Evolutionary conservation across 108 stramenopile genomes (phyloP).

Genomic region (Asterionellopsis glacialis): DNA sequence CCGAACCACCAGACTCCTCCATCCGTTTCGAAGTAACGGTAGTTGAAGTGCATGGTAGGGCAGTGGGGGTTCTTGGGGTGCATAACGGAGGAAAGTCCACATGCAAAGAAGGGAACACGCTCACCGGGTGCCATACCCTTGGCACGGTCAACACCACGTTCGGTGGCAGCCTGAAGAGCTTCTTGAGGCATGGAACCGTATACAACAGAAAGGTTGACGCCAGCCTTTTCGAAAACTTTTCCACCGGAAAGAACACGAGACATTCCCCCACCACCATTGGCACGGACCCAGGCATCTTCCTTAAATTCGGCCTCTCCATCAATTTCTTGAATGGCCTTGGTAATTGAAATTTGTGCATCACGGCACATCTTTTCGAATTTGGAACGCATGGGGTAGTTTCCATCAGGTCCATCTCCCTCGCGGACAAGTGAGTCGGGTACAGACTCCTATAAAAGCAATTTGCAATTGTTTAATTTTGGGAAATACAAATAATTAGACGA

Average conservation of each 20-base stretch:
- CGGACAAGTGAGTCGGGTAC: slow-evolving; percentile 66
- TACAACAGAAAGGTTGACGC: slow-evolving; percentile 92
- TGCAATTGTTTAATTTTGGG: no score
- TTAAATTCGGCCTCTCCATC: slow-evolving; percentile 85
- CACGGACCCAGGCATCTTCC: slow-evolving; percentile 88
- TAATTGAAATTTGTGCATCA: slow-evolving; percentile 86
- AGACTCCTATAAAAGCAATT: slow-evolving; percentile 14
- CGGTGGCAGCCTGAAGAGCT: slow-evolving; percentile 90
- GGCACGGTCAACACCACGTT: slow-evolving; percentile 89
- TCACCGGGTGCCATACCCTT: slow-evolving; percentile 84
- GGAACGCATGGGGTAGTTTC: slow-evolving; percentile 90
- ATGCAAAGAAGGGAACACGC: slow-evolving; percentile 94
- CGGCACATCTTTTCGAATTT: slow-evolving; percentile 88
- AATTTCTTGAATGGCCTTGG: slow-evolving; percentile 77
- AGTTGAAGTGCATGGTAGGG: slow-evolving; percentile 99
- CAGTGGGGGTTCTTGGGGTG: slow-evolving; percentile 93
- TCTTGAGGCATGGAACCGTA: slow-evolving; percentile 89
- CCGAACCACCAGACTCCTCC: slow-evolving; percentile 98
- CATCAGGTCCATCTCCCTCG: slow-evolving; percentile 87
- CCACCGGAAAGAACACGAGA: slow-evolving; percentile 85
- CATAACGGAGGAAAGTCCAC: slow-evolving; percentile 93
- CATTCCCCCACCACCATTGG: slow-evolving; percentile 93
- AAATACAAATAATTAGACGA: no score
- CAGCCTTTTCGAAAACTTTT: slow-evolving; percentile 96
- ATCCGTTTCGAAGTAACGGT: slow-evolving; percentile 97